Evolutionary conservation across 768 basidiomycete species (phyloP), one percentile per base, ranked within the genome.

Genomic region (Leccinum uliginosum): DNA sequence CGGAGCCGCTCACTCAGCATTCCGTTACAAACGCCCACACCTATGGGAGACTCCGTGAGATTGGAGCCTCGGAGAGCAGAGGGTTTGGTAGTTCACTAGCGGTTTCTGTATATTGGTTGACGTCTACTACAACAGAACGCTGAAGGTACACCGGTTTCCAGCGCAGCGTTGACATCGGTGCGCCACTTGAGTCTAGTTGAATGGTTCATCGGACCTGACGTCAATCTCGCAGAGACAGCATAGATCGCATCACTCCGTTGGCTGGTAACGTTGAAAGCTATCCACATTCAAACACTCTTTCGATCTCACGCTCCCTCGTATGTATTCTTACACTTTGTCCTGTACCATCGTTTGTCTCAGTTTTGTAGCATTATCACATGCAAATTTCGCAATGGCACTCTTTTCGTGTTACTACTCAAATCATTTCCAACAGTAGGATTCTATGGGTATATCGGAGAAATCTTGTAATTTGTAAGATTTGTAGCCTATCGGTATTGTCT

Each of bases 181-280:
- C 4, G 40, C 5, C 17, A 11, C 29, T 29, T 51, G 21, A 40
- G 7, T 35, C 30, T 24, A 2, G 26, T 50, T 10, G 11, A 17
- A 12, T 6, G 2, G 12, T 2, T 30, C 24, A 43, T 21, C 23
- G 11, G 47, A 19, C 9, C 27, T 10, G 34, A 35, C 34, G 17
- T 35, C 17, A 35, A 35, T 35, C 6, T 17, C 1, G 6, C 59
- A 60, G 53, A 29, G 8, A 32, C 26, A 7, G 50, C 45, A 26
- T 21, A 53, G 35, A 45, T 53, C 56, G 34, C 9, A 50, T 32
- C 59, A 59, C 40, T 27, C 61, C 10, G 34, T 47, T 23, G 61
- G 51, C n/a, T 59, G 61, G 58, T 63, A 30, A 51, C 43, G 2
- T 51, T 26, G 30, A 26, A 46, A 19, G 7, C 6, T 21, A 40